Evolutionary conservation across 2,329 filamentous ascomycete genomes (phyloP).

Genomic region (Rachicladosporium sp.): DNA sequence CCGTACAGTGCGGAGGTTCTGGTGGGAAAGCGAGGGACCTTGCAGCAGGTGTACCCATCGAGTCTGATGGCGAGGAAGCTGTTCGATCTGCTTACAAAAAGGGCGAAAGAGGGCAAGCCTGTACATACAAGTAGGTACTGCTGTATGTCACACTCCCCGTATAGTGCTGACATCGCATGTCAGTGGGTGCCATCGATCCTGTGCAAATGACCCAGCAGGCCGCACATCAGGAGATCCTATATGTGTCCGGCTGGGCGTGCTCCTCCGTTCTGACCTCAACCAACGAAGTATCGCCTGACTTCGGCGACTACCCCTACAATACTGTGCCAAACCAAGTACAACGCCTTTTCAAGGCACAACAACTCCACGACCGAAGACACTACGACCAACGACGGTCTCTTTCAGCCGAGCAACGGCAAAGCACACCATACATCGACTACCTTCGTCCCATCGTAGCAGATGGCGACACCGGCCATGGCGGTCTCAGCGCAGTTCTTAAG

Average conservation of each 20-base stretch:
- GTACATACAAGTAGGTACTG: constrained; percentile 70
- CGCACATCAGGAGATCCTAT: constrained; percentile 86
- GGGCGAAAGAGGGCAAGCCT: constrained; percentile 65
- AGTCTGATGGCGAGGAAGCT: constrained; percentile 92
- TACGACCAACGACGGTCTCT: constrained; percentile 77
- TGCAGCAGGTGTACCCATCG: constrained; percentile 80
- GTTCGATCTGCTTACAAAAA: constrained; percentile 75
- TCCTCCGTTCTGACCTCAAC: constrained; percentile 85
- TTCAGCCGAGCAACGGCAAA: constrained; percentile 56
- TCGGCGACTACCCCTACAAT: constrained; percentile 98
- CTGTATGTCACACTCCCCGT: no score
- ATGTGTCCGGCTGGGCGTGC: constrained; percentile 95
- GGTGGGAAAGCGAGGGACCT: constrained; percentile 79
- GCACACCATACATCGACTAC: constrained; percentile 79
- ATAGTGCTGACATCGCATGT: background rate
- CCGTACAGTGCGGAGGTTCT: constrained; percentile 86
- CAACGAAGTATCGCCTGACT: constrained; percentile 95
- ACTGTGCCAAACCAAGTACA: constrained; percentile 98
- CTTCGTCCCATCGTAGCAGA: constrained; percentile 91
- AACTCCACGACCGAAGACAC: constrained; percentile 91
- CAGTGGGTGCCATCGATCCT: constrained; percentile 96
- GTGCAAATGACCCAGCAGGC: constrained; percentile 99
- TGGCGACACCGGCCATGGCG: constrained; percentile 89
- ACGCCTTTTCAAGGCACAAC: constrained; percentile 88
- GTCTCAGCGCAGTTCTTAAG: constrained; percentile 84